Base-by-base conservation (phyloP, 164 flowering plant species). In the Vitis labrusca region DNA sequence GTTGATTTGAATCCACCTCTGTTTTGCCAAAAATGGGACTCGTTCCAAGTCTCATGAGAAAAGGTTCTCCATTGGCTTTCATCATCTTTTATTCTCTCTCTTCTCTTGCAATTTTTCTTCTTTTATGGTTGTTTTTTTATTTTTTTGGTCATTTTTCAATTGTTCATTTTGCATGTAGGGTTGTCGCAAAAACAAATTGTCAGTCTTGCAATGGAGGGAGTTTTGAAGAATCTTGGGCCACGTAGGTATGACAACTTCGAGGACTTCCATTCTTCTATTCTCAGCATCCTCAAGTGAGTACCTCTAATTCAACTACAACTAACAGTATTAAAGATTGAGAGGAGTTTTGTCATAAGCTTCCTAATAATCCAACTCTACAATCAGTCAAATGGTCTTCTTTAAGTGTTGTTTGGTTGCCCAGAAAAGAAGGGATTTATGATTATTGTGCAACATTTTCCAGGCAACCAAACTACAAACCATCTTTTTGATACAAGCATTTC, bases 241-340 rank as follows among this genome's bases (percentile, higher is more conserved):
- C 27, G 27, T 1, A 23, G 27, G 27, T 23, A 23, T 23, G 27
- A 23, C 3, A 65, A 44, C 53, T 80, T 82, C 19, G 81, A 83
- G 0, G 83, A 84, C 10, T 91, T 91, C 71, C 93, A 88, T 44
- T 3, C 51, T 12, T 87, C 92, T 12, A 74, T 91, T 64, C 88
- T 91, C 27, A 87, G 88, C 62, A 81, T 89, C 63, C 85, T 85
- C 85, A 84, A 66, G 95, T 88, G 27, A 23, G 27, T 23, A 23
- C 27, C 27, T 23, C 27, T 23, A 23, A 23, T 23, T 23, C 27
- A 23, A 23, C 27, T 23, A 23, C 27, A 23, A 23, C 27, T 23
- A 23, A 23, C 27, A 23, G 2, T 23, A 23, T 23, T 1, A 23
- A 23, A 23, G 2, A 23, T 23, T 23, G 27, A 23, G 27, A 23